Conservation (phyloP, 768 basidiomycete species). For the Tubosaeta sp. region DNA sequence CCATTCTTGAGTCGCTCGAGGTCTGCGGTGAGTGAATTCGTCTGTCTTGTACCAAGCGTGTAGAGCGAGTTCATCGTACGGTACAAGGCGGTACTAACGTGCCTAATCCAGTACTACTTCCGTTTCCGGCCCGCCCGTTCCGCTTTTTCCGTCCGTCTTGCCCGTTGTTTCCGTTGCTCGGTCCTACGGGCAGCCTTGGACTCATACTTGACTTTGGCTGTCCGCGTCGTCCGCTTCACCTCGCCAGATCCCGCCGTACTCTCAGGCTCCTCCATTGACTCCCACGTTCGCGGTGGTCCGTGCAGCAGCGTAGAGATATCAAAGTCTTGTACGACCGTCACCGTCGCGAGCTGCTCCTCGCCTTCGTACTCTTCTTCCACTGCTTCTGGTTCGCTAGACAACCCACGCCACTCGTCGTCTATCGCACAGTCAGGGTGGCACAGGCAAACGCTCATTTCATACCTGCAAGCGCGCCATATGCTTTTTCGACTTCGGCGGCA, state of each 20-base stretch:
- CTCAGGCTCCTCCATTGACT: slow-evolving; percentile 16
- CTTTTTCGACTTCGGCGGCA: slow-evolving; percentile 70
- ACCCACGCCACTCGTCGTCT: slow-evolving; percentile 44
- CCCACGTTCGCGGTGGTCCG: slow-evolving; percentile 29
- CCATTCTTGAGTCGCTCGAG: slow-evolving; percentile 78
- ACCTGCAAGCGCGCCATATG: slow-evolving; percentile 56
- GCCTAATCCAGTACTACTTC: slow-evolving; percentile 23
- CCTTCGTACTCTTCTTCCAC: slow-evolving; percentile 73
- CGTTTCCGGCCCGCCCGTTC: slow-evolving; percentile 66
- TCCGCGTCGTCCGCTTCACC: slow-evolving; percentile 18
- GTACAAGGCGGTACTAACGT: neutral
- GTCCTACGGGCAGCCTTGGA: slow-evolving; percentile 61
- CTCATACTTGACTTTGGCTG: slow-evolving; percentile 53
- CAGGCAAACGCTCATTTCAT: slow-evolving; percentile 8
- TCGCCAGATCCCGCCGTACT: slow-evolving; percentile 1
- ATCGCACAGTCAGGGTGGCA: slow-evolving; percentile 13
- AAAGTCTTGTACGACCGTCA: slow-evolving; percentile 90
- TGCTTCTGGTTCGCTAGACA: slow-evolving; percentile 31
- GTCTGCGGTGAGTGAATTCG: slow-evolving; percentile 83
- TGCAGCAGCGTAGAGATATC: slow-evolving; percentile 64
- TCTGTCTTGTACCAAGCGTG: slow-evolving; percentile 89
- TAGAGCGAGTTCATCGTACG: slow-evolving; percentile 87
- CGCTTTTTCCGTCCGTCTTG: slow-evolving; percentile 66
- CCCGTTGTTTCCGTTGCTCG: slow-evolving; percentile 59
- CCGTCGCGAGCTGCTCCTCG: slow-evolving; percentile 81